These are phyloP conservation scores for Lycium barbarum DNA, from an alignment of 257 asterid species.

Conservation along the genomic window DNA sequence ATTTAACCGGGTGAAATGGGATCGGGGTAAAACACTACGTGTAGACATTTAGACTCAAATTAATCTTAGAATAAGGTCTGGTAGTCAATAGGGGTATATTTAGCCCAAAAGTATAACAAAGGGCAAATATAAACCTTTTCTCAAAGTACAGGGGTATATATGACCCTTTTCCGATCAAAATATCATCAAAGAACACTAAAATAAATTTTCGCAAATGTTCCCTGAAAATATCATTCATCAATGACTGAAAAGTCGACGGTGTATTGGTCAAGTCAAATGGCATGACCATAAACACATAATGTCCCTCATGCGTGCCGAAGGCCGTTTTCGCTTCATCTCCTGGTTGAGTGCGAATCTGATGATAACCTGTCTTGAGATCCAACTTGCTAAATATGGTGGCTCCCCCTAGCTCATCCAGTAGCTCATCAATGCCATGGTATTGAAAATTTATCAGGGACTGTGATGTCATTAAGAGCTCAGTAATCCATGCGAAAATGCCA, in stretches of 20 bases:
- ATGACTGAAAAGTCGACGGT: background rate
- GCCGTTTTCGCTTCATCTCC: background rate
- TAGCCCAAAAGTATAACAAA: too few relatives aligned
- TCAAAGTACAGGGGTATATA: too few relatives aligned
- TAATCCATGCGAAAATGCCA: background rate
- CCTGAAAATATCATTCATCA: background rate
- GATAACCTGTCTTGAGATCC: background rate
- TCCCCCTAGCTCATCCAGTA: background rate
- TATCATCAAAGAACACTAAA: constrained; percentile 24
- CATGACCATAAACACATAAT: background rate
- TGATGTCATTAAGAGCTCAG: background rate
- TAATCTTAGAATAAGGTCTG: too few relatives aligned
- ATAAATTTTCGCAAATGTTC: background rate
- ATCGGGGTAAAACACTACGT: too few relatives aligned
- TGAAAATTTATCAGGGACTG: background rate
- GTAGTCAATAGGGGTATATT: too few relatives aligned
- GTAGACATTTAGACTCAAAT: too few relatives aligned
- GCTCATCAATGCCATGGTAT: background rate
- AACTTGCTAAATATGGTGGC: constrained; percentile 3
- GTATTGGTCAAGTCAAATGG: background rate
- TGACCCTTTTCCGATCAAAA: background rate
- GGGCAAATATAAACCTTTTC: too few relatives aligned
- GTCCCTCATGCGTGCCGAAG: background rate
- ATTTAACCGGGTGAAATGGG: too few relatives aligned
- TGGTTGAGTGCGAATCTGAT: background rate